phyloP scores from a whole-genome alignment of 805 yeast species.

The Jamesozyma spencerorum region DNA sequence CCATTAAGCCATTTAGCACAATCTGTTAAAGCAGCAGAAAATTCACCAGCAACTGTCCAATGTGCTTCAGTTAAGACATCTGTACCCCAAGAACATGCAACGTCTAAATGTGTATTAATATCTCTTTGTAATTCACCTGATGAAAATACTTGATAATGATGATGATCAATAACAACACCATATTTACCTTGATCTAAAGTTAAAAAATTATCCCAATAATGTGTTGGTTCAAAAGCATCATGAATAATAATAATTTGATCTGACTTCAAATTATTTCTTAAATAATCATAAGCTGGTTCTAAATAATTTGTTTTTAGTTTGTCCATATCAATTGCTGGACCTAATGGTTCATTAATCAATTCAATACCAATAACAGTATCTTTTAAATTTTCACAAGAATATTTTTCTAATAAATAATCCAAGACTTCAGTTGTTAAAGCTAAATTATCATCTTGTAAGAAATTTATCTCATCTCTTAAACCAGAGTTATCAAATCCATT shows the following conservation, averaged over 20 bases:
- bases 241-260: constrained; percentile 59
- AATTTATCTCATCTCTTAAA: constrained; percentile 49
- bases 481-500: constrained; percentile 96
- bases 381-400: constrained; percentile 49
- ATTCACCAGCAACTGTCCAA: constrained; percentile 79
- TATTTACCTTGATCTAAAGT: constrained; percentile 36
- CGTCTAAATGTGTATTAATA: constrained; percentile 52
- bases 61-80: constrained; percentile 43
- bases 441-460: constrained; percentile 44
- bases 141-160: constrained; percentile 81
- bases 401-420: constrained; percentile 45
- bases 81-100: constrained; percentile 45
- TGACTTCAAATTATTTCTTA: constrained; percentile 45
- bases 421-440: constrained; percentile 49
- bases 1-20: constrained; percentile 88
- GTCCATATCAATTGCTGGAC: constrained; percentile 52
- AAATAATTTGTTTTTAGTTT: constrained; percentile 48
- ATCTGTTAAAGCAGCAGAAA: constrained; percentile 88
- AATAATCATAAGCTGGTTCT: constrained; percentile 49
- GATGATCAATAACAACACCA: constrained; percentile 79
- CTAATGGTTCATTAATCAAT: constrained; percentile 83
- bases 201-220: constrained; percentile 56
- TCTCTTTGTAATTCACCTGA: constrained; percentile 47
- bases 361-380: constrained; percentile 80
- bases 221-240: constrained; percentile 63